These are phyloP conservation scores for Dillenia turbinata DNA, from an alignment of 164 flowering plant species.

Conservation along the genomic window DNA sequence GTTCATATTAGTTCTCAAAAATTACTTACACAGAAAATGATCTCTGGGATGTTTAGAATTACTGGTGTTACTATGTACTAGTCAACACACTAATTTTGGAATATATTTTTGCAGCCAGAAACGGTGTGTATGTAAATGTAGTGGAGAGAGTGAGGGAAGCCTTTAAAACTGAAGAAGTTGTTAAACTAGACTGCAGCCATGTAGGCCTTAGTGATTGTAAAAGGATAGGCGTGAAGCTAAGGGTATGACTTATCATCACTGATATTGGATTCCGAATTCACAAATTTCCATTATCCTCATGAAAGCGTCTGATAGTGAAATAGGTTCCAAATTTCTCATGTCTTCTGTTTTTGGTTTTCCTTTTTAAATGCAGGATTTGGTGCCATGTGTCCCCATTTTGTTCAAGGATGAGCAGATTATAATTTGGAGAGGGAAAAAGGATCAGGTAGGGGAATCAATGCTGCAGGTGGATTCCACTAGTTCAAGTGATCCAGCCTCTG, in stretches of 20 bases:
- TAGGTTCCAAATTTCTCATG: background rate
- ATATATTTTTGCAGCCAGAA: slow-evolving; percentile 48
- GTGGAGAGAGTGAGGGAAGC: slow-evolving; percentile 75
- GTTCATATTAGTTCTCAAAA: too few species aligned
- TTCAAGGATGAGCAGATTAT: slow-evolving; percentile 85
- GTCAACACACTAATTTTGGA: too few species aligned
- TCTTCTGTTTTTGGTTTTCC: background rate
- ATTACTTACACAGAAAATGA: too few species aligned
- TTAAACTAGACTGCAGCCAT: slow-evolving; percentile 73
- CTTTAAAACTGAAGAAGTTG: slow-evolving; percentile 67
- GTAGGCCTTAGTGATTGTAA: slow-evolving; percentile 85
- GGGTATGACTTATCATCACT: slow-evolving; percentile 31
- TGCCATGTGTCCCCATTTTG: slow-evolving; percentile 87
- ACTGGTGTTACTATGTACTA: too few species aligned
- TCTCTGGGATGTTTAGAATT: too few species aligned
- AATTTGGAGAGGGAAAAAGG: slow-evolving; percentile 72
- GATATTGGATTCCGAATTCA: background rate
- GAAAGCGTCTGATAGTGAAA: background rate
- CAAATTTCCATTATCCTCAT: too few species aligned
- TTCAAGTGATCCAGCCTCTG: too few species aligned
- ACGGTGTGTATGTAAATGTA: slow-evolving; percentile 89
- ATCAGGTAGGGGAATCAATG: slow-evolving; percentile 11
- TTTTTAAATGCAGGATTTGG: slow-evolving; percentile 66
- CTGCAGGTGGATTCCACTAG: too few species aligned
- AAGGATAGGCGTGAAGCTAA: slow-evolving; percentile 80